phyloP scores from a whole-genome alignment of 2,329 filamentous ascomycete species.

The Ceratocystis destructans region DNA sequence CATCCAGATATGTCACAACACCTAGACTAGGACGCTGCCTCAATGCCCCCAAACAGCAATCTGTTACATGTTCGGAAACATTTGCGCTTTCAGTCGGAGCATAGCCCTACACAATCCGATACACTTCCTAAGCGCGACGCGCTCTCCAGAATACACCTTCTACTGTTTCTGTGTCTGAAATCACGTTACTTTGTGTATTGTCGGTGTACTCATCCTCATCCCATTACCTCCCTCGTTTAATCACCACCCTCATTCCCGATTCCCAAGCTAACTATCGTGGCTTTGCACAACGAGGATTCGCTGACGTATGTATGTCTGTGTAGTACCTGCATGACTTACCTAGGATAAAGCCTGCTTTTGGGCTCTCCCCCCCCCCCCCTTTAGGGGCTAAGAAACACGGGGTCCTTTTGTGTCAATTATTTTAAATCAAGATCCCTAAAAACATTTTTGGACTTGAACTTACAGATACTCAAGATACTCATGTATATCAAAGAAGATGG shows the following conservation, averaged over 20 bases:
- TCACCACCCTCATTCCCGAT: background rate
- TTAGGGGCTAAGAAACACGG: background rate
- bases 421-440: background rate
- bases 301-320: background rate
- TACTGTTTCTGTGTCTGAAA: background rate
- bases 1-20: background rate
- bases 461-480: no score
- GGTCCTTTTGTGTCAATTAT: background rate
- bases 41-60: background rate
- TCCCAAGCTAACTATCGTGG: slow-evolving; percentile 1
- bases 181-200: background rate
- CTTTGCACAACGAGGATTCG: background rate
- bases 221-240: background rate
- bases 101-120: background rate
- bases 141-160: background rate
- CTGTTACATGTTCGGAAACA: slow-evolving; percentile 2
- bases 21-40: background rate
- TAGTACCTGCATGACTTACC: background rate
- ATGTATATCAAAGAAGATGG: no score
- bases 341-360: background rate
- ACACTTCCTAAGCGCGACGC: background rate
- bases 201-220: background rate
- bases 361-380: background rate
- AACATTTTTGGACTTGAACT: background rate
- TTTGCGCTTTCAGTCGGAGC: background rate